Conservation (phyloP, 257 asterid genomes). For the Hygrophila difformis region DNA sequence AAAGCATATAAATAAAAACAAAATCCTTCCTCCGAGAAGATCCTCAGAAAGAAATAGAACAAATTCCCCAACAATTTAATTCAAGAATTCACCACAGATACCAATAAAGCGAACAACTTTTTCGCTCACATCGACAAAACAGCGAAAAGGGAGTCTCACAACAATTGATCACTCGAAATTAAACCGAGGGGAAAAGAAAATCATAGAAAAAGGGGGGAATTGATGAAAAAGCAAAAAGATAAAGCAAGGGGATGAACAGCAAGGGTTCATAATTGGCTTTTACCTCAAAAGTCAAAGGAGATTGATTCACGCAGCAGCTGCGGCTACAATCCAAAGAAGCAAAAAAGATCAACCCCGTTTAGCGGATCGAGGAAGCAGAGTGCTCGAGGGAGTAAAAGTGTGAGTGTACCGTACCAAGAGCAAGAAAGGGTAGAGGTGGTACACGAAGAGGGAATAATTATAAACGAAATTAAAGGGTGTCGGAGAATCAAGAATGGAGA, state of each 20-base stretch:
- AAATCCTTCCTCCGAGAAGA: slow-evolving; percentile 16
- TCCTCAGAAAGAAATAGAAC: slow-evolving; percentile 24
- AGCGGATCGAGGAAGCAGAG: slow-evolving; percentile 25
- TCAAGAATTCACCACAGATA: slow-evolving; percentile 22
- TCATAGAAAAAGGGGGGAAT: background rate
- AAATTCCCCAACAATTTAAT: slow-evolving; percentile 18
- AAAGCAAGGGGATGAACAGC: slow-evolving; percentile 8
- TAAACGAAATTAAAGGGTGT: slow-evolving; percentile 40
- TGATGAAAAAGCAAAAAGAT: slow-evolving; percentile 1
- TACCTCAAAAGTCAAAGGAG: slow-evolving; percentile 30
- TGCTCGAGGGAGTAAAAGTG: slow-evolving; percentile 28
- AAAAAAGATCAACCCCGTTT: slow-evolving; percentile 22
- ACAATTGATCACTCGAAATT: slow-evolving; percentile 15
- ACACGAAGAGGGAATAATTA: no score
- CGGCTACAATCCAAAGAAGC: slow-evolving; percentile 29
- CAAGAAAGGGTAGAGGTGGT: slow-evolving; percentile 20
- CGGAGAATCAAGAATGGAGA: no score
- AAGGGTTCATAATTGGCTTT: slow-evolving; percentile 18
- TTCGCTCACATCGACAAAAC: slow-evolving; percentile 25
- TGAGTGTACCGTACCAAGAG: slow-evolving; percentile 33
- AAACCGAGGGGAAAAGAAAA: slow-evolving; percentile 8
- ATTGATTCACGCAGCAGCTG: slow-evolving; percentile 21
- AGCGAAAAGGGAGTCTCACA: slow-evolving; percentile 15
- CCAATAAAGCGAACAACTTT: slow-evolving; percentile 41
- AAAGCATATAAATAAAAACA: slow-evolving; percentile 11